phyloP scores from a whole-genome alignment of 2,329 filamentous ascomycete species.

The Tolypocladium pustulatum region DNA sequence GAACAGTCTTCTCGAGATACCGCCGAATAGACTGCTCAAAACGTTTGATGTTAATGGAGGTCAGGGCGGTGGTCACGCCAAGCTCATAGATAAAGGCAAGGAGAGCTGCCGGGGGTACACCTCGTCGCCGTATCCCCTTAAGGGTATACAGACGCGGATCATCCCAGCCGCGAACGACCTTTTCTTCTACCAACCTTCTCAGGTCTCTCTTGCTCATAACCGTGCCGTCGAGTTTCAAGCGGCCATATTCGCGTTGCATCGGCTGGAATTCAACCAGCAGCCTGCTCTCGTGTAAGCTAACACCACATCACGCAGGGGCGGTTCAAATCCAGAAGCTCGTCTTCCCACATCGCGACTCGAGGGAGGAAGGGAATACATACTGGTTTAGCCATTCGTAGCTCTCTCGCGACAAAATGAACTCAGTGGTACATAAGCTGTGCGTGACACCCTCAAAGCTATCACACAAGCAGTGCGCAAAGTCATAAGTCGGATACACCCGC shows the following conservation, averaged over 20 bases:
- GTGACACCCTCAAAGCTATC: conserved; percentile 90
- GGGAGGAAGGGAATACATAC: conserved; percentile 2
- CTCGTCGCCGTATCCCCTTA: conserved; percentile 74
- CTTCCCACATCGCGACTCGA: too few species aligned
- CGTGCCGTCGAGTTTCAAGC: conserved; percentile 64
- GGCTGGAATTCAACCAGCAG: conserved; percentile 35
- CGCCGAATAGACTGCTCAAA: conserved; percentile 78
- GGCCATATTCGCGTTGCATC: conserved; percentile 78
- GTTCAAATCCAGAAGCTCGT: too few species aligned
- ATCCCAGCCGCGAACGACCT: conserved; percentile 76
- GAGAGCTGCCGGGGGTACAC: conserved; percentile 79
- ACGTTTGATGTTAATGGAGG: conserved; percentile 68
- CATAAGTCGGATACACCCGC: conserved; percentile 93
- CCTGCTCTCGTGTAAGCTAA: too few species aligned
- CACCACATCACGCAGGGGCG: too few species aligned
- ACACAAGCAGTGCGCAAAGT: conserved; percentile 82
- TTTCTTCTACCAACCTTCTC: conserved; percentile 63
- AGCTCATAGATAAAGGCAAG: conserved; percentile 85
- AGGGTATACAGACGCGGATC: conserved; percentile 85
- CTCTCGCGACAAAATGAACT: conserved; percentile 74
- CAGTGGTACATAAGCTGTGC: conserved; percentile 85
- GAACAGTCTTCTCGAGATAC: conserved; percentile 81
- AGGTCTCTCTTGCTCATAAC: conserved; percentile 82
- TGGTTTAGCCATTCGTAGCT: conserved; percentile 90
- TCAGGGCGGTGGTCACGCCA: conserved; percentile 74